phyloP scores from a whole-genome alignment of 371 early-diverging fungal species.

The Aphelidium insulamus region DNA sequence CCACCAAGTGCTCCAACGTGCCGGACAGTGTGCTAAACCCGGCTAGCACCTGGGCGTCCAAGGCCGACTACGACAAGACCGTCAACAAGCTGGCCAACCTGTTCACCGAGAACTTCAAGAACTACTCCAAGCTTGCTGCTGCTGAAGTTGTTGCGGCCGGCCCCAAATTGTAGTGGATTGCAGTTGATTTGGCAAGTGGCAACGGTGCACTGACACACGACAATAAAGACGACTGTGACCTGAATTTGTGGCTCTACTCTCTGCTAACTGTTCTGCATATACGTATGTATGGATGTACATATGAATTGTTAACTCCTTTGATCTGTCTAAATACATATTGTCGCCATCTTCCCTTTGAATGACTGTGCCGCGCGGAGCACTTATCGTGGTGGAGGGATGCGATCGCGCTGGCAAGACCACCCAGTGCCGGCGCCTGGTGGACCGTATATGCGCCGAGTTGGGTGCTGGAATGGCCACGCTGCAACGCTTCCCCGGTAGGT shows the following conservation, averaged over 20 bases:
- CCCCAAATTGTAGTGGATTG: constrained; percentile 17
- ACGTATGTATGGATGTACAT: too few species aligned
- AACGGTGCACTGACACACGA: too few species aligned
- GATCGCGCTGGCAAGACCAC: constrained; percentile 94
- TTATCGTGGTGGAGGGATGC: constrained; percentile 92
- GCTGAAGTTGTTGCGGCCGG: constrained; percentile 53
- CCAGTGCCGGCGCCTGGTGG: constrained; percentile 43
- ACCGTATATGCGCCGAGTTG: constrained; percentile 19
- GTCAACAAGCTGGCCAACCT: constrained; percentile 50
- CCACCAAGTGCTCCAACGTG: constrained; percentile 45
- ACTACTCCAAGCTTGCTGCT: constrained; percentile 56
- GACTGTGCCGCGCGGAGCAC: constrained; percentile 45
- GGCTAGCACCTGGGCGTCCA: constrained; percentile 48
- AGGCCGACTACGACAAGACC: constrained; percentile 34
- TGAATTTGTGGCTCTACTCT: too few species aligned
- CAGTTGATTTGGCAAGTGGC: background rate
- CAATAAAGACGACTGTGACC: too few species aligned
- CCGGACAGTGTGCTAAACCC: constrained; percentile 76
- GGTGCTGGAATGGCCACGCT: constrained; percentile 20
- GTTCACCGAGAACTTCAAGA: constrained; percentile 75
- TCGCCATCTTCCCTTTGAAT: background rate
- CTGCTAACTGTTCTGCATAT: too few species aligned
- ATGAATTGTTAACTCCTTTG: too few species aligned
- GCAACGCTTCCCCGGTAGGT: constrained; percentile 49
- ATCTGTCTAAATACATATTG: too few species aligned